Base-by-base conservation (phyloP, 2,329 filamentous ascomycete genomes). In the Purpureocillium takamizusanense region DNA sequence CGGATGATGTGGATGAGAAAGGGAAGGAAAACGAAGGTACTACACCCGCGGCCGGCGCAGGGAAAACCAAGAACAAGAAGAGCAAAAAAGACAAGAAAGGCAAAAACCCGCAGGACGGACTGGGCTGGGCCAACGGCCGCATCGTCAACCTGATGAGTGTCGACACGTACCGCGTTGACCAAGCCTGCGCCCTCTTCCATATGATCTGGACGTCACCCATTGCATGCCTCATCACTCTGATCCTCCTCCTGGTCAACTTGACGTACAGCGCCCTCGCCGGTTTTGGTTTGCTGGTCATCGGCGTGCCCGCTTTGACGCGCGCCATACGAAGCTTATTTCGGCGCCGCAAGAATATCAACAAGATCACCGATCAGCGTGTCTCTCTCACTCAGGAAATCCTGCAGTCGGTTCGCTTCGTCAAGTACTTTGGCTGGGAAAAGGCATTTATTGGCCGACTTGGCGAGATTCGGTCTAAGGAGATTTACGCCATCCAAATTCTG, bases 91-190 rank as follows among this genome's bases (percentile, higher is more conserved):
- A 61, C 13, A 64, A 66, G 21, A 65, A 67, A 35, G 59, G 58
- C 4, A 46, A 52, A 6, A 50, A 56, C 4, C 63, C 65, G 32
- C 59, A 55, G 11, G 84, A 92, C 51, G 85, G 83, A 3, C 69
- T 77, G 16, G 92, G 90, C 17, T 97, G 90, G 90, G 81, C 81
- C 41, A 97, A 95, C 52, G 92, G 92, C 16, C 79, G 87, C 45
- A 86, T 97, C 37, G 79, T 92, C 55, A 94, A 94, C 49, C 57
- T 97, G 49, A 95, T 97, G 89, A 90, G 86, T 44, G 87, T 92
- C 33, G 90, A 97, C 56, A 94, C 89, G 0, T 94, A 94, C 60
- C 86, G 90, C 48, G 72, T 98, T 43, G 89, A 97, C 51, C 83
- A 88, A 55, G 88, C 88, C 2, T 86, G 77, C 30, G 87, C 86